These are phyloP conservation scores for Botrytis elliptica DNA, from an alignment of 2,329 filamentous ascomycete species.

Conservation along the genomic window DNA sequence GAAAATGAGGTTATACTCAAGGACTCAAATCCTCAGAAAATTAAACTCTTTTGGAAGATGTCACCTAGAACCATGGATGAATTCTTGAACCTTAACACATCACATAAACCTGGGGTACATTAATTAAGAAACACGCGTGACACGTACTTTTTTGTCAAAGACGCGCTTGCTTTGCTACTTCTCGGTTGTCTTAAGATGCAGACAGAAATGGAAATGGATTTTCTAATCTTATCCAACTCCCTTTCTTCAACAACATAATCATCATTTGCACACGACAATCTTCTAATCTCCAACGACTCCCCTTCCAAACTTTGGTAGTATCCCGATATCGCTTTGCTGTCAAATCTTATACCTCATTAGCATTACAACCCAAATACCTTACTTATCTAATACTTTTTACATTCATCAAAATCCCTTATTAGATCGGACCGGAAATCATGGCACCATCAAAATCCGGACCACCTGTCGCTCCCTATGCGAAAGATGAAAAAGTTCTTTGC, in stretches of 20 bases:
- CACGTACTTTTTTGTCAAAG: neutral
- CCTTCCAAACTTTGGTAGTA: neutral
- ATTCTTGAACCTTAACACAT: neutral
- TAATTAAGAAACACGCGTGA: neutral
- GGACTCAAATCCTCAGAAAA: neutral
- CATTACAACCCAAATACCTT: neutral
- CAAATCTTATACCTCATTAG: neutral
- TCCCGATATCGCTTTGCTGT: neutral
- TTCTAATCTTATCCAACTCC: conserved; percentile 7
- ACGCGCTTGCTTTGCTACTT: conserved; percentile 5
- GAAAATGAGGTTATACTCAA: neutral
- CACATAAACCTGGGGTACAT: conserved; percentile 7
- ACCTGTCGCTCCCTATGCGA: conserved; percentile 42
- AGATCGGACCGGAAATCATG: conserved; percentile 28
- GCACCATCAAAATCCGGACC: conserved; percentile 37
- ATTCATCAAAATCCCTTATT: neutral
- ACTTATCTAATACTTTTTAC: neutral
- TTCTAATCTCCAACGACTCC: neutral
- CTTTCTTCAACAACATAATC: neutral
- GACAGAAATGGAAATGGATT: neutral
- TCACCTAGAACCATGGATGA: neutral
- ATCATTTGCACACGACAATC: conserved; percentile 1
- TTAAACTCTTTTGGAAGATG: neutral
- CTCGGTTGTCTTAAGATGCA: conserved; percentile 3
- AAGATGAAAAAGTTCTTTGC: conserved; percentile 93